Base-by-base conservation (phyloP, 1,284 basidiomycete species). In the Trichosporon sp. region DNA sequence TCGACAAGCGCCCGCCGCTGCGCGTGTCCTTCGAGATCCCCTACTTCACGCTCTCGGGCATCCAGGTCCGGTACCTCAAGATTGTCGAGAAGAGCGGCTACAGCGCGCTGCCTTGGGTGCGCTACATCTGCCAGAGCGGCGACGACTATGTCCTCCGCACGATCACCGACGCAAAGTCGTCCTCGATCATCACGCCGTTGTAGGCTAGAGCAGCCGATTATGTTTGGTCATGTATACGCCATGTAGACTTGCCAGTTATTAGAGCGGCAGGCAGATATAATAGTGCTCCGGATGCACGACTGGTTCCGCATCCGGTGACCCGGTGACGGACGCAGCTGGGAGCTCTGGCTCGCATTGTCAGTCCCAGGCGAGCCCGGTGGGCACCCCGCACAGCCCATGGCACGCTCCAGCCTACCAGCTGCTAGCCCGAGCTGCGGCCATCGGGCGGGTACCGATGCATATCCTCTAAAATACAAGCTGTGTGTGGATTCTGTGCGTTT, bases 31-130 rank as follows among this genome's bases (percentile, higher is more conserved):
- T 60, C 18, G 53, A 66, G 66, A 98, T 99, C 58, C 95, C 96
- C 1, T 98, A 97, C 85, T 98, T 98, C 81, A 98, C 95, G 0
- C 91, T 95, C 1, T 97, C 94, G 0, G 96, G 97, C 9, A 97
- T 98, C 71, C 94, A 97, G 83, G 72, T 67, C 25, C 58, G 95
- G 66, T 98, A 98, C 80, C 86, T 94, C 74, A 99, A 99, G 85
- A 95, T 99, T 67, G 95, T 98, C 0, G 97, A 99, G 83, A 98
- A 99, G 87, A 95, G 92, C 69, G 96, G 95, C 21, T 97, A 95
- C 81, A 93, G 83, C 95, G 69, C 93, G 42, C 70, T 72, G n/a
- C 70, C 76, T 15, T 77, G 75, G 76, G 76, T 77, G 29, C 67
- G 75, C 27, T 77, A 77, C 82, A 95, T 97, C 76, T 95, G 93